Base-by-base conservation (phyloP, 345 rosid genomes). In the Arabis hirsuta region DNA sequence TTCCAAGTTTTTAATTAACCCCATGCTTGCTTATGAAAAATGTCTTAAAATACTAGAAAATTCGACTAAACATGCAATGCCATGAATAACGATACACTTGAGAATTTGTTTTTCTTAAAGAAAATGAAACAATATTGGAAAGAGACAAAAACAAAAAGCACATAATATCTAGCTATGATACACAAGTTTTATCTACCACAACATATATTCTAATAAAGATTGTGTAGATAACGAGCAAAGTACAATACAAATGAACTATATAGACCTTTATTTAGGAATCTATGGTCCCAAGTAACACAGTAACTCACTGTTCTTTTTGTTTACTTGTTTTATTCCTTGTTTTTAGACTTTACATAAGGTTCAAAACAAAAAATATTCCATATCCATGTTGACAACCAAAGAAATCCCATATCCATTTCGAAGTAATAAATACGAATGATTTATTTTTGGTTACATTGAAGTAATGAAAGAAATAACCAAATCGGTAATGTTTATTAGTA, bases 201-300 rank as follows among this genome's bases (percentile, higher is more conserved):
- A 53, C 45, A 52, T 19, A 41, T 31, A 66, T 57, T 73, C 27
- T 66, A 39, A 6, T 48, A 39, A 41, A 46, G 65, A 46, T 64
- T 32, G 50, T 36, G 71, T 73, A 31, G 67, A 48, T 58, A 73
- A 74, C 54, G 14, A 66, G 57, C 41, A 44, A 61, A 31, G 78
- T 73, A 50, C 72, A 58, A 7, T 48, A 41, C 44, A 73, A 10
- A 38, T 65, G 67, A 57, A 55, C 61, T 22, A 74, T 51, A 51
- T 57, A 51, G 58, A 39, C 55, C 67, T 67, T 67, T 74, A 14
- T 59, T 57, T 42, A 51, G 61, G 61, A 51, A 66, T 57, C 51
- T 67, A 59, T 74, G 73, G 78, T 74, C 73, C 73, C 78, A 52
- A 67, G 0, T 1, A 65, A 31, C 62, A 67, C 67, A 57, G 72